Percentiles rank a stretch among this genome's conserved stretches.
phyloP scores from a whole-genome alignment of 257 asterid genomes.

The Gynochthodes officinalis region DNA sequence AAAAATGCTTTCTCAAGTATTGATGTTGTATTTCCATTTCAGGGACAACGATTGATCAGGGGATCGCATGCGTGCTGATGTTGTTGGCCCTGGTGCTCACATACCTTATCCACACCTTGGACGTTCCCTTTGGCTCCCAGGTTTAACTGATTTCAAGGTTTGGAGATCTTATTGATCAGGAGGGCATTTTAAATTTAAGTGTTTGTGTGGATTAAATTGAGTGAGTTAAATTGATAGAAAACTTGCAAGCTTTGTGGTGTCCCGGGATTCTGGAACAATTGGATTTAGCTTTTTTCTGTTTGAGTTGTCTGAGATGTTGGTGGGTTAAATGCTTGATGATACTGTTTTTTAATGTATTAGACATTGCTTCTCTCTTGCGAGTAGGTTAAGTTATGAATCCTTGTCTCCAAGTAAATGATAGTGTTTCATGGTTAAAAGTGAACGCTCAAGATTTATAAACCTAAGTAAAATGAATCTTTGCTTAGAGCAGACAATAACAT shows the following conservation, averaged over 20 bases:
- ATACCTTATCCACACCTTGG: constrained; percentile 61
- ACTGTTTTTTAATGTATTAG: background rate
- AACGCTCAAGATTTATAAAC: background rate
- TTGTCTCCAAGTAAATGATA: background rate
- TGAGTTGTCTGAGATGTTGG: background rate
- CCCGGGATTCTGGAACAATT: too few species aligned
- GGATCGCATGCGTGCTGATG: constrained; percentile 66
- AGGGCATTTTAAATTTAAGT: too few species aligned
- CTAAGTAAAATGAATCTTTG: background rate
- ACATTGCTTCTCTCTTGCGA: background rate
- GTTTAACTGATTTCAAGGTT: constrained; percentile 16
- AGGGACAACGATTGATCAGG: constrained; percentile 79
- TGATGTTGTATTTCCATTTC: constrained; percentile 13
- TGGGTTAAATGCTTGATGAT: background rate
- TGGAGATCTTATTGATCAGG: background rate
- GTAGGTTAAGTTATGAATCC: background rate
- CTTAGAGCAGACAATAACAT: too few species aligned
- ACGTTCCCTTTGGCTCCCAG: constrained; percentile 42
- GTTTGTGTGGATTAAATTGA: constrained; percentile 11
- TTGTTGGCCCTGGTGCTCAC: constrained; percentile 68
- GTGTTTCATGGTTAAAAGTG: background rate
- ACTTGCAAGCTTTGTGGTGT: background rate
- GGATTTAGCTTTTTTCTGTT: background rate
- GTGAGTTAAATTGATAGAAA: too few species aligned
- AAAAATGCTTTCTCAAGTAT: too few species aligned